Evolutionary conservation across 148 eudicot genomes (phyloP), one percentile per base, ranked within the genome.

Genomic region (Vaccinium corymbosum): DNA sequence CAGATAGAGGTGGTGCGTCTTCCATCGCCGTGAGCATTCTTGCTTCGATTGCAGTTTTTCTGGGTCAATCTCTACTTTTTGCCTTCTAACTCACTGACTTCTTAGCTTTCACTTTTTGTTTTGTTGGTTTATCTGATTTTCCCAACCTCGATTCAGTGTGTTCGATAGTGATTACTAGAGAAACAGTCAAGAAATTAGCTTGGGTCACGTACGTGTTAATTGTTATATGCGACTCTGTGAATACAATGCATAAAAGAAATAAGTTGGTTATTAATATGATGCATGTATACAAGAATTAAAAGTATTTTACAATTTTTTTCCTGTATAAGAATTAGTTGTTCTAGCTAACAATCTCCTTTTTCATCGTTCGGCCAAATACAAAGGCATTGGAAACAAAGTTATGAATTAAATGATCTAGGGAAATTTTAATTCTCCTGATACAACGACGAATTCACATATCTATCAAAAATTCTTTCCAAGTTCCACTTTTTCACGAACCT

Each of bases 401-500:
- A 14, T 50, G 11, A 68, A n/a, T 22, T 49, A 16, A 51, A 68
- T 14, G 15, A 20, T 27, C 16, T 17, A 12, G 72, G 56, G 25
- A 10, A 81, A 48, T 4, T 64, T 25, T 14, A 3, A 49, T 81
- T 75, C 49, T 82, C 62, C 73, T 72, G 56, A 68, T 81, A 72
- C 79, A 72, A 19, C 2, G 51, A 53, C 64, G 78, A 82, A 79
- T 38, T 89, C 52, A 80, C 20, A 38, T 55, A 85, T 68, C 85
- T 84, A 80, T 92, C 93, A 96, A 74, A 87, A 88, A 83, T 94
- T 90, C 85, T 94, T 97, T 61, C 98, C 98, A 71, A 97, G 86
- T 89, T 97, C 98, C 83, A 93, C 94, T 86, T 97, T 90, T 92
- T 97, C 86, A 97, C 78, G 57, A 93, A 14, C 85, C 91, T 93